These are phyloP conservation scores for Diphasiastrum complanatum DNA, from an alignment of 83 land plant genomes.

Conservation along the genomic window DNA sequence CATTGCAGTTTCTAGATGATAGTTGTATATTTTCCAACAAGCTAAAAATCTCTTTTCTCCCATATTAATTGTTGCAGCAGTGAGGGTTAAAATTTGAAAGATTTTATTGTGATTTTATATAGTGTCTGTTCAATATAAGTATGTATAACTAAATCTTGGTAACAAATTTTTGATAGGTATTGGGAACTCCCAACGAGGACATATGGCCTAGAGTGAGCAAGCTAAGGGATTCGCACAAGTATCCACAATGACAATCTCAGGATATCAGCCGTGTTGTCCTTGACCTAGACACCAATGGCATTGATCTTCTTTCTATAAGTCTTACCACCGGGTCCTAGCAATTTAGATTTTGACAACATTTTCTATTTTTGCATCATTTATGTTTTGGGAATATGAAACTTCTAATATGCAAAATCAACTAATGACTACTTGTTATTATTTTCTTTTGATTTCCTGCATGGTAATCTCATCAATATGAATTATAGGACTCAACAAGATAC, in stretches of 20 bases:
- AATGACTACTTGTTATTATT: no score
- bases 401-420: no score
- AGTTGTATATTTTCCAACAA: no score
- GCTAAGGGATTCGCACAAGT: conserved; percentile 37
- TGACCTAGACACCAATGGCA: conserved; percentile 23
- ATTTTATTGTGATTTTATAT: not conserved
- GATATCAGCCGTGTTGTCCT: conserved; percentile 25
- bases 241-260: conserved; percentile 31
- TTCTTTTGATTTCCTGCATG: no score
- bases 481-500: no score
- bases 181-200: conserved; percentile 35
- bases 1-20: no score
- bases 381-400: no score
- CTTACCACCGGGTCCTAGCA: not conserved
- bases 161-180: conserved; percentile 13
- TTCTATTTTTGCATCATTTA: no score
- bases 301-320: conserved; percentile 31
- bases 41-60: not conserved
- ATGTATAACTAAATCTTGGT: not conserved
- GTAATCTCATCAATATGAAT: no score
- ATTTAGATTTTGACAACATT: no score
- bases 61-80: not conserved
- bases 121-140: no score
- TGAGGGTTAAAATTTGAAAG: not conserved
- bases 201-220: conserved; percentile 34